Percentiles rank a stretch among this genome's conserved stretches.
Conservation (phyloP, 192 early-diverging fungal genomes). For the Gigaspora rosea region DNA sequence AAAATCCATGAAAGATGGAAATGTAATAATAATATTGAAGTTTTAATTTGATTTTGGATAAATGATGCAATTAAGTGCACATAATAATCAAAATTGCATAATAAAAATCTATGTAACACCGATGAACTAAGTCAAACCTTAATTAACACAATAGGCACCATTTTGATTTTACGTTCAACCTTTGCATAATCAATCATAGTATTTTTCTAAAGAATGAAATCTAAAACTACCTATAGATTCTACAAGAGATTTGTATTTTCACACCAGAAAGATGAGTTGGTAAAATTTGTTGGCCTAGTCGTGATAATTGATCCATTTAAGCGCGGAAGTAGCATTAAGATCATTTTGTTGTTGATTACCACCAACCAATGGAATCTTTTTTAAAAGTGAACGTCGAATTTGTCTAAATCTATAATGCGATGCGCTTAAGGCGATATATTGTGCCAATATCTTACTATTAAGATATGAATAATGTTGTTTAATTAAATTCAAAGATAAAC, state of each 20-base stretch:
- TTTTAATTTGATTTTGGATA: too few relatives aligned
- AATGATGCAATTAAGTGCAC: too few relatives aligned
- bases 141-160: conserved; percentile 26
- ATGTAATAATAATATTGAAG: too few relatives aligned
- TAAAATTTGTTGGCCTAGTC: background rate
- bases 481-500: background rate
- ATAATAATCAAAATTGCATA: too few relatives aligned
- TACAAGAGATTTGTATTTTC: conserved; percentile 8
- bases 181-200: conserved; percentile 29
- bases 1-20: too few relatives aligned
- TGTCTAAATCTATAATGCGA: background rate
- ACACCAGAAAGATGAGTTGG: conserved; percentile 21
- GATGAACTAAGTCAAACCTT: conserved; percentile 21
- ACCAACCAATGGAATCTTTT: conserved; percentile 18
- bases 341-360: background rate
- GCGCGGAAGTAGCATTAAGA: background rate
- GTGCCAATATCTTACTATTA: conserved; percentile 17
- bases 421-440: conserved; percentile 14
- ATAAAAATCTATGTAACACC: background rate
- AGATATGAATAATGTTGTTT: conserved; percentile 14
- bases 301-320: conserved; percentile 14
- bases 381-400: conserved; percentile 8
- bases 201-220: background rate
- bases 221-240: conserved; percentile 23
- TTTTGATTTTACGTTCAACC: conserved; percentile 16